phyloP scores from a whole-genome alignment of 129 eudicot genomes.

The Centrapalus pauciflorus region DNA sequence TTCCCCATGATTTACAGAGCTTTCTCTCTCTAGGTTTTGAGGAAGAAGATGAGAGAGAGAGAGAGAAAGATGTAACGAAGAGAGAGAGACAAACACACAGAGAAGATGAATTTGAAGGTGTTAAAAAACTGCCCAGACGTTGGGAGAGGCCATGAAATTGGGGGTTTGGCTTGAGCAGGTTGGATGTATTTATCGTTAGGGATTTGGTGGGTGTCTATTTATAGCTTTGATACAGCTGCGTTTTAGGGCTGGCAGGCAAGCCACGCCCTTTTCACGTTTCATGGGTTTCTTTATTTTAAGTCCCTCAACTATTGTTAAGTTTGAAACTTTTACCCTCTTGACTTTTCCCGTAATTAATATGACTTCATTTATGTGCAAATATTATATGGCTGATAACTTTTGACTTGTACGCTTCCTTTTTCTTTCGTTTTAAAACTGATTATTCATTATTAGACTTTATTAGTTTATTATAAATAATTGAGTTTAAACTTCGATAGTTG shows the following conservation, averaged over 20 bases:
- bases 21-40: slow-evolving; percentile 23
- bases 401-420: no score
- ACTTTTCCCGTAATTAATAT: not conserved
- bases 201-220: slow-evolving; percentile 9
- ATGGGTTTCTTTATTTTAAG: not conserved
- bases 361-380: not conserved
- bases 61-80: slow-evolving; percentile 19
- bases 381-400: not conserved
- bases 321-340: not conserved
- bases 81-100: slow-evolving; percentile 4
- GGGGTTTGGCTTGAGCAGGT: slow-evolving; percentile 9
- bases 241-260: slow-evolving; percentile 17
- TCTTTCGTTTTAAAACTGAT: no score
- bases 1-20: slow-evolving; percentile 47
- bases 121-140: slow-evolving; percentile 47
- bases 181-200: not conserved
- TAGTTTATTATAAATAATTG: no score
- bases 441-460: no score
- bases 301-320: not conserved
- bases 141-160: slow-evolving; percentile 44
- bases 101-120: not conserved
- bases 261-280: slow-evolving; percentile 24
- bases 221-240: slow-evolving; percentile 3
- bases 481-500: no score
- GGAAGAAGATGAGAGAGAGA: not conserved